Conservation (phyloP, 1,284 basidiomycete genomes). For the Coriolopsis trogii region DNA sequence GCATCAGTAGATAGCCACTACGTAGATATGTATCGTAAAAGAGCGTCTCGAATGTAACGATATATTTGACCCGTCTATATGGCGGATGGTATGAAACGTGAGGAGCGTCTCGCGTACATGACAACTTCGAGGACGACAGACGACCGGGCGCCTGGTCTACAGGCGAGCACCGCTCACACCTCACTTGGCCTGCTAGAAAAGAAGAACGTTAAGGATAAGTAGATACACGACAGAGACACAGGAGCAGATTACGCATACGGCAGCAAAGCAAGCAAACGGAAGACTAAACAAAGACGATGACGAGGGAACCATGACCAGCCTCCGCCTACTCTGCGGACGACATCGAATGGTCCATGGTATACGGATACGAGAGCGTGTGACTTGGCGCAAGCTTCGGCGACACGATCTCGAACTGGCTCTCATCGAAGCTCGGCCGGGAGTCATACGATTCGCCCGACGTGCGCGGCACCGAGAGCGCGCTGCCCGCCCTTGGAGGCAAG, state of each 20-base stretch:
- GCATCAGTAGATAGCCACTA: neutral
- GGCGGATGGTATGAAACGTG: neutral
- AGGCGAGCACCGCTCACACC: conserved; percentile 1
- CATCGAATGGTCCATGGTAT: conserved; percentile 41
- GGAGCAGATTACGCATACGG: neutral
- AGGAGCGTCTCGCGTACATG: too few relatives aligned
- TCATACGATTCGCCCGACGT: conserved; percentile 39
- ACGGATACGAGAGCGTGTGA: conserved; percentile 41
- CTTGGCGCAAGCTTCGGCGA: conserved; percentile 29
- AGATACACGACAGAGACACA: conserved; percentile 6
- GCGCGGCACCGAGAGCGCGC: conserved; percentile 27
- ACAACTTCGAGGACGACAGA: neutral
- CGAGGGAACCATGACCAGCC: neutral
- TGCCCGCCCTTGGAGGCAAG: conserved; percentile 32
- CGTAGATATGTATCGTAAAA: conserved; percentile 12
- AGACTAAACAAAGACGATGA: neutral
- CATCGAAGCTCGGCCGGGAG: conserved; percentile 37
- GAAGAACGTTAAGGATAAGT: too few relatives aligned
- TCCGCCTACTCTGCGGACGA: conserved; percentile 25
- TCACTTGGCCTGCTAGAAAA: too few relatives aligned
- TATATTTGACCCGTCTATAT: too few relatives aligned
- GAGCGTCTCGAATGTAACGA: conserved; percentile 1
- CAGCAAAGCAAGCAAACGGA: neutral
- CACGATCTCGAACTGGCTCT: conserved; percentile 40
- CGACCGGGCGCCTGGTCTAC: conserved; percentile 3